Evolutionary conservation across 495 filamentous ascomycete genomes (phyloP), one percentile per base, ranked within the genome.

Genomic region (Lichina pygmaea): DNA sequence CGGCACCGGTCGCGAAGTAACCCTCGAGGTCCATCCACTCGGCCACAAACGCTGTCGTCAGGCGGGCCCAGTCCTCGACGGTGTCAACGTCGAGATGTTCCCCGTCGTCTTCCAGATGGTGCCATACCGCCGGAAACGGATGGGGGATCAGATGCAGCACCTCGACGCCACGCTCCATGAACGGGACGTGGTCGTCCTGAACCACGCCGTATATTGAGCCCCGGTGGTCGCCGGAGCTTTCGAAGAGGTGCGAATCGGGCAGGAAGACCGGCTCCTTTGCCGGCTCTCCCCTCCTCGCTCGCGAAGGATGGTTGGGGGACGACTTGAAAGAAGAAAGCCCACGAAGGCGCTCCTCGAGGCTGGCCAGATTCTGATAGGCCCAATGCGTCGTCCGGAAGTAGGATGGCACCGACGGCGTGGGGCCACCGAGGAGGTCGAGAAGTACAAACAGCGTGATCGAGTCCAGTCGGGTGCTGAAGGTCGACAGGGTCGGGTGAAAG

Each of bases 11-110:
- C 2, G 44, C 3, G 9, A 86, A 61, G 43, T 68, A 74, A 3
- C 74, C 77, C 48, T 89, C 84, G 50, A 93, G 54, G 47, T 91
- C 89, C 75, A 97, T 73, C 83, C 84, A 95, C 58, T 93, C 89
- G 0, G 76, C 80, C 39, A 77, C 71, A 67, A 95, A 97, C 4
- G 75, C 84, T 6, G 78, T 77, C 32, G 81, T 57, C 13, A 97
- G 71, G 50, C 67, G 68, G 42, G 77, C 70, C 89, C 89, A 97
- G 55, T 97, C 89, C 55, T 81, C 70, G 33, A 86, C 74, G 0
- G 82, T 92, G 10, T 73, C 66, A 52, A 78, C 59, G 60, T 97
- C 84, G 42, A 97, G 55, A 63, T 95, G 82, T 47, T 75, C 76
- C 1, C 70, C 89, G 53, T 94, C 80, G 57, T 97, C 89, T 0